Base-by-base conservation (phyloP, 805 yeast genomes). In the Hanseniaspora guilliermondii region DNA sequence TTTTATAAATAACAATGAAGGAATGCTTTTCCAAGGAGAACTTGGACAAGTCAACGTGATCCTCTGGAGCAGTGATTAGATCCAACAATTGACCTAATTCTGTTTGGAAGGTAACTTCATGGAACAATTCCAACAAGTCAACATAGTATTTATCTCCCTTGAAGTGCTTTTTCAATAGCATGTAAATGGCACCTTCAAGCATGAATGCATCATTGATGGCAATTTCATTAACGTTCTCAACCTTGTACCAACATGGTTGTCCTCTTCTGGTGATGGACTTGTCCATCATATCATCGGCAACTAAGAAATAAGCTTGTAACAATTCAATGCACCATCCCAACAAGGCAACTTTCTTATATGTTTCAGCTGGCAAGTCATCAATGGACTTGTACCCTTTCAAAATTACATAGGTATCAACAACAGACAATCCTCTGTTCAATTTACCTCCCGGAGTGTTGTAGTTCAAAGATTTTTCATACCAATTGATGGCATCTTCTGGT, bases 271-370 rank as follows among this genome's bases (percentile, higher is more conserved):
- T 93, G 68, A 87, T 84, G 35, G 96, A 85, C 61, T 81, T 80
- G 69, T 93, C 98, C 98, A 93, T 93, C 81, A 93, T 93, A 68
- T 93, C 98, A 68, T 93, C 98, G 33, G 97, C 94, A 56, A 93
- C 97, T 64, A 93, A 76, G 76, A 93, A 93, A 69, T 87, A 93
- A 1, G 97, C 97, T 72, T 91, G 98, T 61, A 91, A 75, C 60
- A 93, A 76, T 73, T 93, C 98, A 61, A 93, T 80, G 62, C 87
- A 76, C 98, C 98, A 93, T 22, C 98, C 98, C 60, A 93, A 76
- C 49, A 89, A 73, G 9, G 97, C 93, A 38, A 87, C 85, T 63
- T 81, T 83, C 68, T 79, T 79, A 73, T 88, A 91, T 65, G 87
- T 93, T 33, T 73, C 85, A 19, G 66, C 75, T 9, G 74, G 59